A percentile compares a stretch with the other conserved stretches of the same genome.
Evolutionary conservation across 2,329 filamentous ascomycete species (phyloP).

Genomic region (Colletotrichum kahawae): DNA sequence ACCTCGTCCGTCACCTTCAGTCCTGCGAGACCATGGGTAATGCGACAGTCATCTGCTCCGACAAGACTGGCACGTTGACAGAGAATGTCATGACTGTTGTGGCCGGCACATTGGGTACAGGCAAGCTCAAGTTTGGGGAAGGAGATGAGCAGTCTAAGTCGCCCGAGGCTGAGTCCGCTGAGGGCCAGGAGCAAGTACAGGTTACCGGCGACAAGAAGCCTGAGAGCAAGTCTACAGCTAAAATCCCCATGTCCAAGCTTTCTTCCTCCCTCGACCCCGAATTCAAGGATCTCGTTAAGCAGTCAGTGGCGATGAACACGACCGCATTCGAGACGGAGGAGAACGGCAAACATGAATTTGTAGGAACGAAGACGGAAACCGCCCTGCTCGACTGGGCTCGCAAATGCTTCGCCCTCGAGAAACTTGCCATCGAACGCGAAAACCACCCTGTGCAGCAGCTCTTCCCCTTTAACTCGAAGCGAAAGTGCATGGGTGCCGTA

Average conservation of each 20-base stretch:
- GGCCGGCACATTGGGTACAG: slow-evolving; percentile 54
- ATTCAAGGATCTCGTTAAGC: slow-evolving; percentile 41
- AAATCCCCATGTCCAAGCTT: slow-evolving; percentile 11
- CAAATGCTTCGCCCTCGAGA: slow-evolving; percentile 40
- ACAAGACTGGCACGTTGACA: slow-evolving; percentile 70
- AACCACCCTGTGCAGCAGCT: slow-evolving; percentile 52
- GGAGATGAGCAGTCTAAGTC: slow-evolving; percentile 23
- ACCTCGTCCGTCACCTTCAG: slow-evolving; percentile 62
- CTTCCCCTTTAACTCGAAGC: slow-evolving; percentile 56
- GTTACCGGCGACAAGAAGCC: neutral
- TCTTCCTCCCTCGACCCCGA: slow-evolving; percentile 34
- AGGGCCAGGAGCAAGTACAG: neutral
- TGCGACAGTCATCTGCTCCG: slow-evolving; percentile 67
- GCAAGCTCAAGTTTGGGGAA: slow-evolving; percentile 41
- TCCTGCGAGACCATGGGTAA: slow-evolving; percentile 71
- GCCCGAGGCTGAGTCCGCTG: neutral
- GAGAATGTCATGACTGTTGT: slow-evolving; percentile 69
- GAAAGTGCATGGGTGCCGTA: slow-evolving; percentile 54
- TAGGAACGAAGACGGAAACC: slow-evolving; percentile 62
- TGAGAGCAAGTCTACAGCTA: neutral
- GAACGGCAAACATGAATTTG: slow-evolving; percentile 46
- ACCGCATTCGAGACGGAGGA: slow-evolving; percentile 58
- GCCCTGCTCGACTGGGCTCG: slow-evolving; percentile 47
- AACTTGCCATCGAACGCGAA: slow-evolving; percentile 50
- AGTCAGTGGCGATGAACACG: slow-evolving; percentile 51